These are phyloP conservation scores for Ampelomyces quisqualis DNA, from an alignment of 2,329 filamentous ascomycete genomes.

Conservation along the genomic window DNA sequence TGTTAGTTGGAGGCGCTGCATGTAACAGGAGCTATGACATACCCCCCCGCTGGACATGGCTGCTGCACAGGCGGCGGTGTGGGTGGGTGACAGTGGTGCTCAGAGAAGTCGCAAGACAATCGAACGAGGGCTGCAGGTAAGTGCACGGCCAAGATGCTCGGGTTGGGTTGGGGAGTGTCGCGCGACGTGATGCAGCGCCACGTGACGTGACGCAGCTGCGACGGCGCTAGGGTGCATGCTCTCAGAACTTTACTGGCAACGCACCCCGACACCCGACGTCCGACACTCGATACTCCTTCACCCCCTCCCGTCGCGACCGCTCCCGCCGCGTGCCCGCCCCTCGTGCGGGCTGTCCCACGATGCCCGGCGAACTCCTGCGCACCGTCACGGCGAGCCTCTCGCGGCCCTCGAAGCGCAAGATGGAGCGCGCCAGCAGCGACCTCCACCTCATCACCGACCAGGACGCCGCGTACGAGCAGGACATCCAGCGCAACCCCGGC, in stretches of 20 bases:
- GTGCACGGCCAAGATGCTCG: slow-evolving; percentile 5
- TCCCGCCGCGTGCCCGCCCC: slow-evolving; percentile 23
- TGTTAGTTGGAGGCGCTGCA: slow-evolving; percentile 11
- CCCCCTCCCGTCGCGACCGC: slow-evolving; percentile 29
- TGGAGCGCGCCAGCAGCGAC: slow-evolving; percentile 36
- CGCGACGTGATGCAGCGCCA: slow-evolving; percentile 26
- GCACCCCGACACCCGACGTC: not conserved
- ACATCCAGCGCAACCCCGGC: slow-evolving; percentile 80
- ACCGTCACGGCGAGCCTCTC: slow-evolving; percentile 39
- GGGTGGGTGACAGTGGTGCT: not conserved
- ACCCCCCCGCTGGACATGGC: slow-evolving; percentile 59
- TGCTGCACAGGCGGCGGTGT: slow-evolving; percentile 11
- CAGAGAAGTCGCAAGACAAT: too few relatives aligned
- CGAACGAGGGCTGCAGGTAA: slow-evolving; percentile 6
- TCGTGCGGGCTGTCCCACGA: slow-evolving; percentile 38
- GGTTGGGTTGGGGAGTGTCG: slow-evolving; percentile 8
- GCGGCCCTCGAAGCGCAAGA: slow-evolving; percentile 41
- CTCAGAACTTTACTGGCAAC: not conserved
- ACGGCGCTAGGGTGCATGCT: not conserved
- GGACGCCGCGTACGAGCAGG: slow-evolving; percentile 95
- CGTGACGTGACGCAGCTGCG: not conserved
- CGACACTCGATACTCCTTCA: slow-evolving; percentile 3
- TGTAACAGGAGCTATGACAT: slow-evolving; percentile 31
- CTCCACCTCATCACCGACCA: slow-evolving; percentile 67
- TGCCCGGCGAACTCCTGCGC: slow-evolving; percentile 49